Evolutionary conservation across 2,329 filamentous ascomycete genomes (phyloP), one percentile per base, ranked within the genome.

Genomic region (Pseudogymnoascus sp.): DNA sequence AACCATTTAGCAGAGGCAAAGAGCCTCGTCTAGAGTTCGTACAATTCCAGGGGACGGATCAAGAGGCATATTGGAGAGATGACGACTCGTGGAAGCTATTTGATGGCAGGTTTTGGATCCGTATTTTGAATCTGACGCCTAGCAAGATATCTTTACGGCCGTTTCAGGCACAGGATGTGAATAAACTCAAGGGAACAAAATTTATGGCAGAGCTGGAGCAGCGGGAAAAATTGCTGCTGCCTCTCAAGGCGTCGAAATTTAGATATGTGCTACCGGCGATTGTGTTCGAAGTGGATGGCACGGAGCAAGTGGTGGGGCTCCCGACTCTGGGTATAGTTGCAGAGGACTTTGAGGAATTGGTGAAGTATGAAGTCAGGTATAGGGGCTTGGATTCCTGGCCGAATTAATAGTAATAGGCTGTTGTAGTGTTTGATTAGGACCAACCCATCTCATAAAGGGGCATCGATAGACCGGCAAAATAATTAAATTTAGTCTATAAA

Each of bases 51-150:
- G 30, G 34, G 47, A 30, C 20, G 54, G 60, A 32, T 22, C 50
- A 54, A 22, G 32, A 60, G 14, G 7, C 28, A 4, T 37, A 43
- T 4, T 65, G 66, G 63, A 61, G 64, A 38, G 6, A n/a, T 39
- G 38, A 58, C 18, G 28, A 54, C 3, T 57, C 66, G 2, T 73
- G 70, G 69, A 58, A 50, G 4, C 64, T 60, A 3, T 88, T 79
- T 74, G 85, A 88, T 69, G 81, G 82, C 0, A 81, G 85, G 2
- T 87, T 79, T 71, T 88, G 85, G 85, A 71, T 86, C 14, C 75
- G 78, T 14, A 61, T 84, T 12, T 38, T 62, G 54, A 69, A 67
- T 50, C 47, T 22, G 8, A 37, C 59, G 8, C 14, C 22, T 20
- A 4, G 3, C 6, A 54, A 59, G 3, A 16, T 69, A 8, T 30